These are phyloP conservation scores for Volvox reticuliferus DNA, from an alignment of 139 green algal species.

Conservation along the genomic window DNA sequence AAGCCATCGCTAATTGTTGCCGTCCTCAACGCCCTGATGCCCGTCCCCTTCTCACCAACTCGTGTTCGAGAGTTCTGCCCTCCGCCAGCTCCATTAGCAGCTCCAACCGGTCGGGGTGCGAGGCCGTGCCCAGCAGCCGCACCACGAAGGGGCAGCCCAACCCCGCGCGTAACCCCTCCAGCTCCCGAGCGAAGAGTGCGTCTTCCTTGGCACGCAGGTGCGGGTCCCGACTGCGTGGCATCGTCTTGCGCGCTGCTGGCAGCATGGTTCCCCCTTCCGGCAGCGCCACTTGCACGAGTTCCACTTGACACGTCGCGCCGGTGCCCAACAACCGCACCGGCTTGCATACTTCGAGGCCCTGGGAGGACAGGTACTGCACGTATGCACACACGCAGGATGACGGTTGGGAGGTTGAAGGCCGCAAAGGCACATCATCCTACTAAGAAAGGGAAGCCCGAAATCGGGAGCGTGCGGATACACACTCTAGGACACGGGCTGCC, in stretches of 20 bases:
- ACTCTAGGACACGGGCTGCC: too few relatives aligned
- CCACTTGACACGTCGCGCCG: slow-evolving; percentile 16
- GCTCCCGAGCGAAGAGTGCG: slow-evolving; percentile 9
- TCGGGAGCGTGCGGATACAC: too few relatives aligned
- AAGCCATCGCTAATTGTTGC: too few relatives aligned
- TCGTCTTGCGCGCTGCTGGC: slow-evolving; percentile 24
- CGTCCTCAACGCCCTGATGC: too few relatives aligned
- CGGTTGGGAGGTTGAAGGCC: too few relatives aligned
- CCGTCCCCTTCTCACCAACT: slow-evolving; percentile 29
- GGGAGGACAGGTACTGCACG: neutral
- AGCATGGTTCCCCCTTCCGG: neutral
- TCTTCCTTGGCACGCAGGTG: slow-evolving; percentile 21
- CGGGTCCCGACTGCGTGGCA: neutral
- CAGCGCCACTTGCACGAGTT: neutral
- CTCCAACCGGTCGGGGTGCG: slow-evolving; percentile 1
- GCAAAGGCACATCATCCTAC: too few relatives aligned
- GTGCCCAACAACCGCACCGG: slow-evolving; percentile 7
- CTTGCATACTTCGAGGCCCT: neutral
- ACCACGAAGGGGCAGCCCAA: slow-evolving; percentile 6
- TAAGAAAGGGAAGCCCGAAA: too few relatives aligned
- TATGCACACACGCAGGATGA: too few relatives aligned
- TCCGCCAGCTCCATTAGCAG: slow-evolving; percentile 41
- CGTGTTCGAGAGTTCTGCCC: neutral
- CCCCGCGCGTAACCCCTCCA: neutral
- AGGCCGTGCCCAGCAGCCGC: neutral